Evolutionary conservation across 2,329 filamentous ascomycete genomes (phyloP).

Genomic region (Cercospora zeae-maydis): DNA sequence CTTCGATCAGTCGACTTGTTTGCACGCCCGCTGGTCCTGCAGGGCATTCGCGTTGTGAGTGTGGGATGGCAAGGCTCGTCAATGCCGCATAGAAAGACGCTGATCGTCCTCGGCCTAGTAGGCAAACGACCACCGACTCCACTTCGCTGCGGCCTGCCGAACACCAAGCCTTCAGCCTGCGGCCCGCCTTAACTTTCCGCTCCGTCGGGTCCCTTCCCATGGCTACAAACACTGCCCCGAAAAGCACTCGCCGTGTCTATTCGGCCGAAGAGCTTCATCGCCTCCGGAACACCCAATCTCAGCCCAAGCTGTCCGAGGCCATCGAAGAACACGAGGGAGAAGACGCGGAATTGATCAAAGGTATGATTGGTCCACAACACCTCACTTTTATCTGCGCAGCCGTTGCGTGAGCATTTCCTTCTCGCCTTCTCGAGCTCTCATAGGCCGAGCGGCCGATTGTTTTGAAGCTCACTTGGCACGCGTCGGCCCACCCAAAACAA

Average conservation of each 20-base stretch:
- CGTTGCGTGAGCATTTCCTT: not conserved
- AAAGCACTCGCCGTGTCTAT: slow-evolving; percentile 36
- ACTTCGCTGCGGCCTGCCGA: slow-evolving; percentile 10
- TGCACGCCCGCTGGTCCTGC: not conserved
- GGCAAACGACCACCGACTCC: slow-evolving; percentile 5
- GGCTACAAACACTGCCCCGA: slow-evolving; percentile 15
- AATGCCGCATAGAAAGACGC: not conserved
- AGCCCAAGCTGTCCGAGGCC: slow-evolving; percentile 35
- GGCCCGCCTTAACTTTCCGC: not conserved
- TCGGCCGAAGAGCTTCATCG: slow-evolving; percentile 39
- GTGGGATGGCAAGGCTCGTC: not conserved
- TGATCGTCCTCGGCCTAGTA: not conserved
- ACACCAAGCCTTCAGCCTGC: not conserved
- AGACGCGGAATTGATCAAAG: slow-evolving; percentile 39
- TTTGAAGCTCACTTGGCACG: slow-evolving; percentile 14
- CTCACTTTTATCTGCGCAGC: slow-evolving; percentile 8
- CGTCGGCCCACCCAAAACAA: not conserved
- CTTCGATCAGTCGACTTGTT: not conserved
- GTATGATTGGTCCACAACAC: slow-evolving; percentile 25
- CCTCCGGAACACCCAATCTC: slow-evolving; percentile 34
- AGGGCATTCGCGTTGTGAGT: not conserved
- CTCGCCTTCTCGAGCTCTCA: not conserved
- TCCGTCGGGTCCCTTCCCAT: slow-evolving; percentile 11
- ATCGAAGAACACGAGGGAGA: slow-evolving; percentile 38
- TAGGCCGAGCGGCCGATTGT: slow-evolving; percentile 8